Base-by-base conservation (phyloP, 345 rosid species). In the Firmiana major region DNA sequence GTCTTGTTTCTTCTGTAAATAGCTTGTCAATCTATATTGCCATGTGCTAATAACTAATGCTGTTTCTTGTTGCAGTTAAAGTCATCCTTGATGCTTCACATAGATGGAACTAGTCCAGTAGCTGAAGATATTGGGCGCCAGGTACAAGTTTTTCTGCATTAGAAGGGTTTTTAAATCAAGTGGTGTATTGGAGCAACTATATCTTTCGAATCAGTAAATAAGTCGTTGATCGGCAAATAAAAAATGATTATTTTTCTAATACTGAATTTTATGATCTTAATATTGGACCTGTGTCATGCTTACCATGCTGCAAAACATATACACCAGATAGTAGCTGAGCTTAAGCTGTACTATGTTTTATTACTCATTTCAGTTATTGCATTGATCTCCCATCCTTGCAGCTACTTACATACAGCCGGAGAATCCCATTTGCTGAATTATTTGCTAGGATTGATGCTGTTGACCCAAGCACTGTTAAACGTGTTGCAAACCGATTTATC, bases 111-210 rank as follows among this genome's bases (percentile, higher is more conserved):
- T n/a, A 97, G 97, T 77, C 93, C 97, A 51, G 82, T 94, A 43
- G 99, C 99, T 51, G 98, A 94, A 82, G 97, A 97, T 82, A 97
- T 94, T 75, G 98, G 98, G 53, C 97, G 97, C 71, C 99, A 97
- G 98, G 99, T 97, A 85, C 69, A 54, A 0, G 51, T 13, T 4
- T 11, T 28, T 31, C 9, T 6, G 2, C 59, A 63, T 26, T 43
- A 48, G 5, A 6, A 8, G 11, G 17, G 3, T 70, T 49, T 68
- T 49, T 28, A 31, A 71, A 34, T 31, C 4, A 34, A 46, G 65
- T 13, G 31, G 55, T 78, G 31, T 2, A 46, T 66, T 19, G 31
- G 24, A 43, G 19, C 34, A 22, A 45, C 45, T 6, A 13, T 7
- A 45, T 68, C 54, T 22, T 66, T 68, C 22, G 55, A 69, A 68